Conservation (phyloP, 345 rosid species). For the Salix exigua region DNA sequence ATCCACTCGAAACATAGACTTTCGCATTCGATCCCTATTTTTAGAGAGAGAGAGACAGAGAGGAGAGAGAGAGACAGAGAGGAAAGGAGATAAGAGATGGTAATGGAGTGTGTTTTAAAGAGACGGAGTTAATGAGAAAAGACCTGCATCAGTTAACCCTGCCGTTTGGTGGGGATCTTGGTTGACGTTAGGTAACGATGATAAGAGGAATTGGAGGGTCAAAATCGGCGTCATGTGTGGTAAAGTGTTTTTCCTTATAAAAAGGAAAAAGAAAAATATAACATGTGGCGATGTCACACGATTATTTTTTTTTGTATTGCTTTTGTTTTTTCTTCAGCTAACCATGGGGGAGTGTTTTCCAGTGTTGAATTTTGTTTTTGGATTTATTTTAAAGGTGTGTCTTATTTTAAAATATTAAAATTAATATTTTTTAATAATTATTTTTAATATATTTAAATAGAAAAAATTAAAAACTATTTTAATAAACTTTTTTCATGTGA, state of each 20-base stretch:
- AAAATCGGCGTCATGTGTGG: conserved; percentile 31
- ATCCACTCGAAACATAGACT: conserved; percentile 37
- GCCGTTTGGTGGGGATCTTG: not conserved
- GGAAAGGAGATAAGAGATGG: conserved; percentile 6
- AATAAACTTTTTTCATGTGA: too few relatives aligned
- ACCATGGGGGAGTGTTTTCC: too few relatives aligned
- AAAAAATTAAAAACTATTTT: too few relatives aligned
- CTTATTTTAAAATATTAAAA: too few relatives aligned
- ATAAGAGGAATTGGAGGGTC: conserved; percentile 19
- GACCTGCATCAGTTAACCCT: conserved; percentile 21
- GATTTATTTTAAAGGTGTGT: too few relatives aligned
- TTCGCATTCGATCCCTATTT: conserved; percentile 31
- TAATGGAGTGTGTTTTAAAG: conserved; percentile 31
- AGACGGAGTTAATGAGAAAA: conserved; percentile 34
- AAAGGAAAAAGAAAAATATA: not conserved
- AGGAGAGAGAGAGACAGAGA: conserved; percentile 10
- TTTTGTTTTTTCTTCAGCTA: not conserved
- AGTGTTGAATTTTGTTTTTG: too few relatives aligned
- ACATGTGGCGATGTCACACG: not conserved
- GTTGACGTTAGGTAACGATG: conserved; percentile 44
- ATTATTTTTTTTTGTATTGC: not conserved
- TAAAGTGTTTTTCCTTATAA: not conserved
- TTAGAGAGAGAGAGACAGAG: conserved; percentile 12
- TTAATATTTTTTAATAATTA: too few relatives aligned
- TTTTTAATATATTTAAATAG: too few relatives aligned